Evolutionary conservation across 352 stramenopile species (phyloP).

Genomic region (Phytophthora citricola): DNA sequence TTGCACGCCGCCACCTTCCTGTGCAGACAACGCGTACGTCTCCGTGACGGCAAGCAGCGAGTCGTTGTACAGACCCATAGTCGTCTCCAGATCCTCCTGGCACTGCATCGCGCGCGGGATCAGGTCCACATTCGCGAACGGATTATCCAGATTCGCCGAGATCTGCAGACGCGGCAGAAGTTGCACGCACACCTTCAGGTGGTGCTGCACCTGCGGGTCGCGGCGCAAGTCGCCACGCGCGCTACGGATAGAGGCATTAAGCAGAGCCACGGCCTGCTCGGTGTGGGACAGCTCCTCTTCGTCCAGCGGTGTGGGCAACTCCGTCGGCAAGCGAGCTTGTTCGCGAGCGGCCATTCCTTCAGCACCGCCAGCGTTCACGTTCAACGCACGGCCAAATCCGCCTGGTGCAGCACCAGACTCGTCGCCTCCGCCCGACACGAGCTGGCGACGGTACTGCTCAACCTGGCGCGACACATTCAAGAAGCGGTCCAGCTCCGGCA

Average conservation of each 20-base stretch:
- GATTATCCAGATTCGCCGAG: constrained; percentile 90
- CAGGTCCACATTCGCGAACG: constrained; percentile 88
- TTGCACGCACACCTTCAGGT: constrained; percentile 89
- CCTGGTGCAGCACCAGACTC: constrained; percentile 32
- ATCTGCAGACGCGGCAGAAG: constrained; percentile 86
- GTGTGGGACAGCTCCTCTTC: constrained; percentile 89
- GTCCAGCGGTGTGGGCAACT: constrained; percentile 85
- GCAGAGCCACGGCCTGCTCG: constrained; percentile 78
- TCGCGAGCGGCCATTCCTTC: constrained; percentile 84
- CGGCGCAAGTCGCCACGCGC: constrained; percentile 81
- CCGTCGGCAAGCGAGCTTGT: constrained; percentile 77
- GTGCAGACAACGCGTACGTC: constrained; percentile 83
- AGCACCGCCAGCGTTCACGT: constrained; percentile 71
- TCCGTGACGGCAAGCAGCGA: constrained; percentile 87
- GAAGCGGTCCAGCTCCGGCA: constrained; percentile 88
- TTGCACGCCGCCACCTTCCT: constrained; percentile 62
- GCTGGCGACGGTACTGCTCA: constrained; percentile 83
- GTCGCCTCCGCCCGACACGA: constrained; percentile 39
- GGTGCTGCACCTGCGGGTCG: constrained; percentile 83
- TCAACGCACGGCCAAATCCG: constrained; percentile 51
- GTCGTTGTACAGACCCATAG: constrained; percentile 91
- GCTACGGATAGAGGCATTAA: constrained; percentile 84
- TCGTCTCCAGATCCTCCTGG: constrained; percentile 87
- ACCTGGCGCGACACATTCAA: constrained; percentile 88
- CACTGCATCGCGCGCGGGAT: constrained; percentile 91